Percentiles rank a stretch among this genome's conserved stretches.
Conservation (phyloP, 2,329 filamentous ascomycete genomes). For the Colletotrichum kahawae region DNA sequence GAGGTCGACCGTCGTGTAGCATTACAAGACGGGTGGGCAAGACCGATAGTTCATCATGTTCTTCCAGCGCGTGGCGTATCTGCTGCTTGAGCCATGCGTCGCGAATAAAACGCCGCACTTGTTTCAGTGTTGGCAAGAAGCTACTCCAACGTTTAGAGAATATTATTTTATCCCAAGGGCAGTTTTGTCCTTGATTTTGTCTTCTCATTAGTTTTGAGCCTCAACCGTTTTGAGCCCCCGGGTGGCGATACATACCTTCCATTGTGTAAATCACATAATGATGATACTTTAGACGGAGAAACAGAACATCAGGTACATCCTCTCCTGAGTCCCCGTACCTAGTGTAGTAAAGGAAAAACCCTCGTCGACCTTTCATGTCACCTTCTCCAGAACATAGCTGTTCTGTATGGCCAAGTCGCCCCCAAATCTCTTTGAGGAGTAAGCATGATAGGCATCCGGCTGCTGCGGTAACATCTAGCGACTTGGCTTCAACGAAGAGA, state of each 20-base stretch:
- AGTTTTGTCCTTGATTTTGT: not conserved
- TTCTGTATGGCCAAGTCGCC: not conserved
- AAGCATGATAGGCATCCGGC: not conserved
- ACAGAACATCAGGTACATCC: too few species aligned
- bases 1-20: not conserved
- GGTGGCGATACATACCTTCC: not conserved
- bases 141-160: too few species aligned
- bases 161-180: too few species aligned
- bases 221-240: not conserved
- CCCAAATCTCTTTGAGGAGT: not conserved
- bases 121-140: not conserved
- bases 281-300: accelerated
- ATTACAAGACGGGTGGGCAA: not conserved
- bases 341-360: too few species aligned
- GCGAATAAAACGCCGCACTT: too few species aligned
- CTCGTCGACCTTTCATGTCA: not conserved
- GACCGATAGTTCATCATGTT: too few species aligned
- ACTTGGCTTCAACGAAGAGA: not conserved
- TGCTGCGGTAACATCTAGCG: not conserved
- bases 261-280: accelerated
- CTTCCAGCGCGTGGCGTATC: too few species aligned
- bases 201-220: not conserved
- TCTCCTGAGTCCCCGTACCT: too few species aligned
- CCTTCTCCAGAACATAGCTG: accelerated
- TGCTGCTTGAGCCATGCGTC: too few species aligned